Base-by-base conservation (phyloP, 768 basidiomycete genomes). In the Boletales sp. region DNA sequence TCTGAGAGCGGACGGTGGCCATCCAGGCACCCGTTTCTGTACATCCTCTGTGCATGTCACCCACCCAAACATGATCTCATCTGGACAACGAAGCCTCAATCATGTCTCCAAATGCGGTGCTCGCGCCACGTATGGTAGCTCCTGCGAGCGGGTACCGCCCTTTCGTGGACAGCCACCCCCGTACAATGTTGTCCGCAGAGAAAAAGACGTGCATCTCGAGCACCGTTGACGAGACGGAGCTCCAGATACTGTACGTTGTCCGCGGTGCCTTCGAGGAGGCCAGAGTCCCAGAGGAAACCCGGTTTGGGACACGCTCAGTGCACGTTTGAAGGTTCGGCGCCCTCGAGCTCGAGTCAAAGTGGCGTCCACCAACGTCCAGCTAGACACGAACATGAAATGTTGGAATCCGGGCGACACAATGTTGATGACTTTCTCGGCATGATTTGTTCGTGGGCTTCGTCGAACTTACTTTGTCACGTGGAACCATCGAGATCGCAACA, bases 101-200 rank as follows among this genome's bases (percentile, higher is more conserved):
- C 24, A 5, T 24, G 24, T 24, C 24, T 24, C 24, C 24, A 24
- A 24, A 24, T 24, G 24, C 24, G 24, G 5, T 5, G 24, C 5
- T 5, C 5, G 5, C 24, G 8, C 61, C 32, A 73, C 65, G 15
- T 30, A 79, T 52, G 6, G 50, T 63, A 8, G 74, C 69, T 8
- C 69, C 77, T 24, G 81, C 72, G 9, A 83, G 63, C 2, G 80
- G 80, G 51, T 69, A 78, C 27, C 63, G 69, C 32, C 59, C 64
- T 59, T 83, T 82, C 35, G 78, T 57, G 18, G 67, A 53, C 18
- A 61, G 46, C 78, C 80, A 83, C 8, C 74, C 66, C 19, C 63
- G 62, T 6, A 43, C 36, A 32, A 81, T 56, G 49, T 24, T 24
- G 24, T 73, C 77, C n/a, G 56, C 42, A 19, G 58, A 52, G 50